Percentiles rank a stretch among this genome's conserved stretches.
These are phyloP conservation scores for Macrotyloma uniflorum DNA, from an alignment of 306 rosid genomes.

Conservation along the genomic window DNA sequence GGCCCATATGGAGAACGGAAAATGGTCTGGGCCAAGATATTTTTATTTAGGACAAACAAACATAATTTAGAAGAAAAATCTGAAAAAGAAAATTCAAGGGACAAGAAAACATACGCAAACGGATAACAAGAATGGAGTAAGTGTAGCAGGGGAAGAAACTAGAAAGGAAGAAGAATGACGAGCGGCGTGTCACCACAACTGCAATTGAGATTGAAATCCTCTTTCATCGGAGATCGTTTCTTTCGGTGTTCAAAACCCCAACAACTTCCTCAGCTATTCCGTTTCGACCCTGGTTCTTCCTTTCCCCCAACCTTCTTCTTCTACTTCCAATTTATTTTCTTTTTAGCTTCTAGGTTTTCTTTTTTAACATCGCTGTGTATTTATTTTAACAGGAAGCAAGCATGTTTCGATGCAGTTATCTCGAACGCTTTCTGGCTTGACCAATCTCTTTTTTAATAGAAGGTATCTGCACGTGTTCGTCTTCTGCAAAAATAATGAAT, in stretches of 20 bases:
- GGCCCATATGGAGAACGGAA: neutral
- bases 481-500: neutral
- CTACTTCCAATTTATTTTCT: neutral
- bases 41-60: neutral
- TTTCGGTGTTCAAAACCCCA: conserved; percentile 53
- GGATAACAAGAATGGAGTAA: neutral
- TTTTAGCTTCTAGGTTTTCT: neutral
- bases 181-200: conserved; percentile 42
- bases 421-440: conserved; percentile 71
- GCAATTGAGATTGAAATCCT: conserved; percentile 53
- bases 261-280: conserved; percentile 57
- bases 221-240: conserved; percentile 48
- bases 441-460: conserved; percentile 72
- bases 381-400: conserved; percentile 52
- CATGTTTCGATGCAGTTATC: conserved; percentile 77
- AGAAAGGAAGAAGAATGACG: conserved; percentile 31
- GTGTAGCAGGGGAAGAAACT: neutral
- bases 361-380: neutral
- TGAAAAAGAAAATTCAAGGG: neutral
- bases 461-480: conserved; percentile 49
- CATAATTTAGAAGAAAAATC: neutral
- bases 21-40: neutral
- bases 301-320: neutral
- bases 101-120: neutral
- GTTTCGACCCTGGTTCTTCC: conserved; percentile 54